These are phyloP conservation scores for Moelleriella libera DNA, from an alignment of 2,329 filamentous ascomycete species.

Conservation along the genomic window DNA sequence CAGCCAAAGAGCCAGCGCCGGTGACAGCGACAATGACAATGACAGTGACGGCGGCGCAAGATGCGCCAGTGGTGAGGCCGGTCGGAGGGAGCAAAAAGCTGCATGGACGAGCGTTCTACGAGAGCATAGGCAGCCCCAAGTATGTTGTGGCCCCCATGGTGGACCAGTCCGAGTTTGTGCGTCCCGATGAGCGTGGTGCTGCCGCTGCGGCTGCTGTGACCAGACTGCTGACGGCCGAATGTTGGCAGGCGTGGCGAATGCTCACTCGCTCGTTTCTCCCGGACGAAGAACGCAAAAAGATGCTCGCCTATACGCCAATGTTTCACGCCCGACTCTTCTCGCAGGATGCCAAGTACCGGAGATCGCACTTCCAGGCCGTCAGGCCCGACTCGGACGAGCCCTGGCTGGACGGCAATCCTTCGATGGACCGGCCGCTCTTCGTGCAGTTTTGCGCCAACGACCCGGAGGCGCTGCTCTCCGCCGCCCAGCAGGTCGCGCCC, in stretches of 20 bases:
- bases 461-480: slow-evolving; percentile 62
- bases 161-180: slow-evolving; percentile 91
- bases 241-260: slow-evolving; percentile 76
- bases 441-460: slow-evolving; percentile 96
- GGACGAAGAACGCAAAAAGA: slow-evolving; percentile 41
- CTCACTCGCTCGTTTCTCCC: slow-evolving; percentile 86
- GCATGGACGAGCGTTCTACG: slow-evolving; percentile 79
- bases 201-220: too few species aligned
- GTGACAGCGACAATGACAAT: slow-evolving; percentile 18
- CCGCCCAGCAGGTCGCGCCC: slow-evolving; percentile 64
- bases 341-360: slow-evolving; percentile 62
- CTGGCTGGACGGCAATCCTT: slow-evolving; percentile 77
- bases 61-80: slow-evolving; percentile 6
- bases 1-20: too few species aligned
- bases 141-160: slow-evolving; percentile 94
- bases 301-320: slow-evolving; percentile 93
- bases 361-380: slow-evolving; percentile 65
- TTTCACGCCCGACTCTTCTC: slow-evolving; percentile 82
- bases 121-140: slow-evolving; percentile 86
- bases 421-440: slow-evolving; percentile 75
- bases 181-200: too few species aligned
- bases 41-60: slow-evolving; percentile 8
- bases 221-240: not conserved
- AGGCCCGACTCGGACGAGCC: slow-evolving; percentile 18
- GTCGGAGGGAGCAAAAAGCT: slow-evolving; percentile 43